phyloP scores from a whole-genome alignment of 306 rosid species.

The Vigna trinervia region DNA sequence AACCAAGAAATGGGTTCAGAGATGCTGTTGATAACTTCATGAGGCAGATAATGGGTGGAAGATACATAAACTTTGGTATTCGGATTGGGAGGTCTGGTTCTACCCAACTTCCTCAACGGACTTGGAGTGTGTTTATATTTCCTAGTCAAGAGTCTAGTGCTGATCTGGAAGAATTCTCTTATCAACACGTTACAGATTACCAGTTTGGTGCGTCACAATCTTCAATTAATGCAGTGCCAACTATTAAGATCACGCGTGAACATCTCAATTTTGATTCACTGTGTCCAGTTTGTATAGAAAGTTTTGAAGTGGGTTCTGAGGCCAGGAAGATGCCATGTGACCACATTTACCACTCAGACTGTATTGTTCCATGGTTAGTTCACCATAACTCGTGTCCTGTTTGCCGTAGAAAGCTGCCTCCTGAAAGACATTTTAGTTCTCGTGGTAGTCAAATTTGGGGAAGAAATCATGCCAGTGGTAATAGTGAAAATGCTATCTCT shows the following conservation, averaged over 20 bases:
- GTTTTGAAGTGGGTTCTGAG: conserved; percentile 68
- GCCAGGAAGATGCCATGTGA: conserved; percentile 73
- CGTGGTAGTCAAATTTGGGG: conserved; percentile 37
- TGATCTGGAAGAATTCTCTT: conserved; percentile 53
- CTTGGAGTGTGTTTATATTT: conserved; percentile 45
- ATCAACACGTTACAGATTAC: conserved; percentile 54
- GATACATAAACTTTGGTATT: conserved; percentile 41
- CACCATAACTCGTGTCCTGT: conserved; percentile 81
- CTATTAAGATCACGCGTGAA: conserved; percentile 54
- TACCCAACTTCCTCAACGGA: conserved; percentile 43
- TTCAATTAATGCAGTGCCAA: conserved; percentile 73
- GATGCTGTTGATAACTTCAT: conserved; percentile 46
- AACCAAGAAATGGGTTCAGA: conserved; percentile 50
- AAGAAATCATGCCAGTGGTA: conserved; percentile 38
- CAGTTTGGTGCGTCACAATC: conserved; percentile 59
- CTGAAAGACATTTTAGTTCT: conserved; percentile 42
- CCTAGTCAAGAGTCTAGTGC: conserved; percentile 49
- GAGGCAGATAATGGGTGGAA: conserved; percentile 60
- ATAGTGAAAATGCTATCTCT: conserved; percentile 4
- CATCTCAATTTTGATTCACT: conserved; percentile 62
- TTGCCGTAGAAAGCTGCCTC: conserved; percentile 71
- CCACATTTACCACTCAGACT: conserved; percentile 77
- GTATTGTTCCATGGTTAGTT: conserved; percentile 74
- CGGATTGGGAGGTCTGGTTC: conserved; percentile 28
- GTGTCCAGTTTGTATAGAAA: conserved; percentile 73